These are phyloP conservation scores for Cladophialophora psammophila DNA, from an alignment of 2,329 filamentous ascomycete species.

Conservation along the genomic window DNA sequence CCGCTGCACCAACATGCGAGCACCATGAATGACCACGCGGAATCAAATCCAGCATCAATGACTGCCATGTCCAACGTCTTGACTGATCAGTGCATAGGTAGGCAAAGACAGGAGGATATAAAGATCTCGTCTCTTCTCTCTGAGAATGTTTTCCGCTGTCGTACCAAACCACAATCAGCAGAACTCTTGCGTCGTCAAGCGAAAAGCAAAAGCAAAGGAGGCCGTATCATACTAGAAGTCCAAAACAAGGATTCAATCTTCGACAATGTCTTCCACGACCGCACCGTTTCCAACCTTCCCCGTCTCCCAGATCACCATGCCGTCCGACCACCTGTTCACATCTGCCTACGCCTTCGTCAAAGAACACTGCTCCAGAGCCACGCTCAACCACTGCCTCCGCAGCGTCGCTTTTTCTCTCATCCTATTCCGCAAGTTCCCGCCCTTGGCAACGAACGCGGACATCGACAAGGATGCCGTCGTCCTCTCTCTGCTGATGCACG, in stretches of 20 bases:
- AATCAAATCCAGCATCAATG: not conserved
- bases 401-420: constrained; percentile 48
- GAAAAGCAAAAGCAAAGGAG: not conserved
- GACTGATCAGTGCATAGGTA: not conserved
- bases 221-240: not conserved
- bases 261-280: constrained; percentile 24
- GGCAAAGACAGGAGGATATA: not conserved
- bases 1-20: not conserved
- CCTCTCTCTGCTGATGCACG: constrained; percentile 38
- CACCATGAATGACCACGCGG: not conserved
- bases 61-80: not conserved
- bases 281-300: constrained; percentile 41
- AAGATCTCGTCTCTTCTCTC: not conserved
- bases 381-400: constrained; percentile 34
- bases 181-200: not conserved
- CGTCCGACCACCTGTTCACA: constrained; percentile 26
- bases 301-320: constrained; percentile 50
- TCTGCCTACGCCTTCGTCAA: constrained; percentile 29
- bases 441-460: constrained; percentile 7
- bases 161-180: not conserved
- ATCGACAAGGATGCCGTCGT: constrained; percentile 43
- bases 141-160: not conserved
- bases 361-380: constrained; percentile 26
- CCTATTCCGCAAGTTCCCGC: constrained; percentile 43
- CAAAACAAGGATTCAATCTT: not conserved